Conservation (phyloP, 805 yeast genomes). For the Metschnikowia gelsemii region DNA sequence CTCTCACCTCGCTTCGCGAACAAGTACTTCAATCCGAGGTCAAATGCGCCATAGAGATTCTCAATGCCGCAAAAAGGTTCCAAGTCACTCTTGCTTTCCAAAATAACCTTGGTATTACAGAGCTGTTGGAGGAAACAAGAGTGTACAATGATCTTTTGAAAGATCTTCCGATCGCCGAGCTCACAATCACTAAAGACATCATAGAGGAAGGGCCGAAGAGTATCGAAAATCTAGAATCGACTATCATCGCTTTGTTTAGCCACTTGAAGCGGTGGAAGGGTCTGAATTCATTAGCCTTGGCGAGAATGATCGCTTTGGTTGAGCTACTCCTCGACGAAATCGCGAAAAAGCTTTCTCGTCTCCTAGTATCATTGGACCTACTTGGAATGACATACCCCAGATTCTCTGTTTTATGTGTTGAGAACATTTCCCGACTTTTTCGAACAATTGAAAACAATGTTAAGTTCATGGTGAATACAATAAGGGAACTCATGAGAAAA, state of each 20-base stretch:
- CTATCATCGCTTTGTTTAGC: conserved; percentile 50
- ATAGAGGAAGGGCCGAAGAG: conserved; percentile 15
- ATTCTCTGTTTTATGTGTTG: conserved; percentile 32
- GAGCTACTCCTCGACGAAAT: conserved; percentile 65
- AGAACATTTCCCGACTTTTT: conserved; percentile 33
- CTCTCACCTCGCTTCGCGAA: conserved; percentile 51
- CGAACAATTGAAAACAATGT: conserved; percentile 57
- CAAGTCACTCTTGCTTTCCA: conserved; percentile 73
- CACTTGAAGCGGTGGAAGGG: conserved; percentile 64
- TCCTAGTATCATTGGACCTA: conserved; percentile 39
- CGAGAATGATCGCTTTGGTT: conserved; percentile 60
- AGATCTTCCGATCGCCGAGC: conserved; percentile 66
- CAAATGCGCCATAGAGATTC: conserved; percentile 53
- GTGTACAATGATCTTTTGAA: conserved; percentile 62
- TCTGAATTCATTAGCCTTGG: conserved; percentile 56
- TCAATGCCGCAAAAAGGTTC: conserved; percentile 71
- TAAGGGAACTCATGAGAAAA: conserved; percentile 74
- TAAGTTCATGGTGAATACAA: conserved; percentile 61
- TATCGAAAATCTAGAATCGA: conserved; percentile 44
- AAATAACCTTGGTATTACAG: conserved; percentile 67
- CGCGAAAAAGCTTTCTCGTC: conserved; percentile 40
- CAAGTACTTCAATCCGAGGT: conserved; percentile 61
- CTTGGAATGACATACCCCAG: conserved; percentile 43
- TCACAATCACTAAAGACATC: conserved; percentile 29
- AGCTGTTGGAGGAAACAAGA: conserved; percentile 49